Evolutionary conservation across 73 alveolate genomes (phyloP).

Genomic region (Tetrahymena elliotti): DNA sequence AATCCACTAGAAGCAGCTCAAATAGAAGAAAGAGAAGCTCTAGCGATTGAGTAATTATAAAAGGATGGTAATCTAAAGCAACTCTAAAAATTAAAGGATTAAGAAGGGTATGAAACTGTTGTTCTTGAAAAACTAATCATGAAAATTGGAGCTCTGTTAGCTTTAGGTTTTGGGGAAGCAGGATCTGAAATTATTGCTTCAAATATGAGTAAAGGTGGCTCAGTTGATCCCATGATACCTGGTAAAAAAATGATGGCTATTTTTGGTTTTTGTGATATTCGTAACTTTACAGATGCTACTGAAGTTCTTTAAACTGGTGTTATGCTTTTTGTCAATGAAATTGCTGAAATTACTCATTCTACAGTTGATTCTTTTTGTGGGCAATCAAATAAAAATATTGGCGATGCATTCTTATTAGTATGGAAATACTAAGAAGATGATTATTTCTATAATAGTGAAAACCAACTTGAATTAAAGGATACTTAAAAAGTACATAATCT

Average conservation of each 20-base stretch:
- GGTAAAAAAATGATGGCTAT: constrained; percentile 79
- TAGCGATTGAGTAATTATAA: constrained; percentile 25
- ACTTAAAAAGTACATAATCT: constrained; percentile 46
- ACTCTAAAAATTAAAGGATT: constrained; percentile 16
- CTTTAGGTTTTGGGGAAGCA: constrained; percentile 84
- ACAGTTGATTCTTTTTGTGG: constrained; percentile 90
- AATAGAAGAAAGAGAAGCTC: constrained; percentile 73
- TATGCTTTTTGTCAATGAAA: constrained; percentile 86
- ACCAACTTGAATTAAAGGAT: constrained; percentile 37
- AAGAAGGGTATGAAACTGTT: constrained; percentile 41
- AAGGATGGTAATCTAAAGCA: constrained; percentile 14
- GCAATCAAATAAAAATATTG: constrained; percentile 97
- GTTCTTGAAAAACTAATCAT: constrained; percentile 51
- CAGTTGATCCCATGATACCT: constrained; percentile 75
- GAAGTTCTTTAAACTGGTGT: constrained; percentile 83
- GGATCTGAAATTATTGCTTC: constrained; percentile 73
- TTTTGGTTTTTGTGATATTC: constrained; percentile 81
- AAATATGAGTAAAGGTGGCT: constrained; percentile 47
- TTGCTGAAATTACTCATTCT: constrained; percentile 95
- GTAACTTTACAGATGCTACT: constrained; percentile 80
- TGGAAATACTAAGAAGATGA: constrained; percentile 71
- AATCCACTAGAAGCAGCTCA: constrained; percentile 93
- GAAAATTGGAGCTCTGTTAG: constrained; percentile 66
- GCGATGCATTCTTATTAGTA: constrained; percentile 95
- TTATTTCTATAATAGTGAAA: constrained; percentile 30